phyloP scores from a whole-genome alignment of 2,329 filamentous ascomycete species.

The Monosporascus sp. region DNA sequence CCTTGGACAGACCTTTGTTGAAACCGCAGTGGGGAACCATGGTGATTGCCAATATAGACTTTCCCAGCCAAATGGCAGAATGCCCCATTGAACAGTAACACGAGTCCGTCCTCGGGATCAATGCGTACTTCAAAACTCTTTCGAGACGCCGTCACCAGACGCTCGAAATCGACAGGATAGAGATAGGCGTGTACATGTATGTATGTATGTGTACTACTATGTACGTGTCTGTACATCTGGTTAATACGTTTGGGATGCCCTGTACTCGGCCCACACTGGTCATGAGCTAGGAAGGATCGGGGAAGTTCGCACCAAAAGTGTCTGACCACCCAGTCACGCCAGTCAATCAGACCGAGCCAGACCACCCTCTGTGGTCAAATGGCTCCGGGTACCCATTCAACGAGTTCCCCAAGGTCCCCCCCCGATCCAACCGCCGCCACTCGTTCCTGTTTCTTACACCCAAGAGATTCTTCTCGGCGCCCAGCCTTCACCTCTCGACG shows the following conservation, averaged over 20 bases:
- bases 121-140: too few species aligned
- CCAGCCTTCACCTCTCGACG: conserved; percentile 29
- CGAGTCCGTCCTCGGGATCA: too few species aligned
- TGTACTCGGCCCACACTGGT: neutral
- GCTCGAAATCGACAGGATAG: too few species aligned
- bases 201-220: neutral
- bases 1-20: too few species aligned
- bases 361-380: neutral
- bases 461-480: conserved; percentile 32
- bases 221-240: neutral
- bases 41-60: too few species aligned
- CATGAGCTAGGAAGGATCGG: neutral
- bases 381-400: conserved; percentile 2
- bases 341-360: too few species aligned
- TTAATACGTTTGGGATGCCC: neutral
- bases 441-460: conserved; percentile 13
- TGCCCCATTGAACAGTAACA: too few species aligned
- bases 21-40: too few species aligned
- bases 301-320: neutral
- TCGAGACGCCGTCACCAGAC: too few species aligned
- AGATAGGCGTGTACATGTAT: too few species aligned
- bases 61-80: too few species aligned
- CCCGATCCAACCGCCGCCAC: conserved; percentile 1
- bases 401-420: neutral
- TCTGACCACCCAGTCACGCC: neutral